These are phyloP conservation scores for Lipomyces starkeyi DNA, from an alignment of 805 yeast species.

Conservation along the genomic window DNA sequence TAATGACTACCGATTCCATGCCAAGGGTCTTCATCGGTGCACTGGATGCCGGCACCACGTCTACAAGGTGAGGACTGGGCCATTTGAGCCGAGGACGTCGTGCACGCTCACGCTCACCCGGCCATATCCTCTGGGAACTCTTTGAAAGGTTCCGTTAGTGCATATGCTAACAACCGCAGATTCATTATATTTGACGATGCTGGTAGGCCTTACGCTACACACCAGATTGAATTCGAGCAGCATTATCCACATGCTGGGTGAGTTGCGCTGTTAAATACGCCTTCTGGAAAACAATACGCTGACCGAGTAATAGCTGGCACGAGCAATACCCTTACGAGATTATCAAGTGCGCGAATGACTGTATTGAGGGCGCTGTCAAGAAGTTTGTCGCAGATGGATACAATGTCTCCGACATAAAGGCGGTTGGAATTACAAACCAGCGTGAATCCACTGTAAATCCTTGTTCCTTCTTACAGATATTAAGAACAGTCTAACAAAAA, in stretches of 20 bases:
- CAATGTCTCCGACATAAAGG: constrained; percentile 56
- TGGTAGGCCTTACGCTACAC: constrained; percentile 82
- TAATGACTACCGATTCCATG: constrained; percentile 6
- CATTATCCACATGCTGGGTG: constrained; percentile 49
- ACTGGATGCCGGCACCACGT: constrained; percentile 38
- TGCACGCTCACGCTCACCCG: not conserved
- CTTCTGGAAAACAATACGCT: not conserved
- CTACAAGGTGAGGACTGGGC: constrained; percentile 25
- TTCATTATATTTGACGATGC: constrained; percentile 76
- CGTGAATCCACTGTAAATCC: constrained; percentile 75
- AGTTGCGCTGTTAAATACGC: constrained; percentile 9
- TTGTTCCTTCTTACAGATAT: constrained; percentile 38
- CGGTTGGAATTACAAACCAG: constrained; percentile 93
- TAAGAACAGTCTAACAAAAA: not conserved
- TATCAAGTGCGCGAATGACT: constrained; percentile 77
- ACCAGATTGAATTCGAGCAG: constrained; percentile 82
- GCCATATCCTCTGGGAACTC: not conserved
- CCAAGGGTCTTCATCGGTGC: constrained; percentile 32
- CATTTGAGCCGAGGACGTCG: not conserved
- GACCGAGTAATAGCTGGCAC: constrained; percentile 65
- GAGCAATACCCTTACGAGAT: constrained; percentile 90
- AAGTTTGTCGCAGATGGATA: constrained; percentile 45
- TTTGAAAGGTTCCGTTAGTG: not conserved
- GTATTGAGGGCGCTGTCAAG: constrained; percentile 55
- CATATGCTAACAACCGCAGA: constrained; percentile 56